Conservation (phyloP, 2,329 filamentous ascomycete species). For the Diaporthe vexans region DNA sequence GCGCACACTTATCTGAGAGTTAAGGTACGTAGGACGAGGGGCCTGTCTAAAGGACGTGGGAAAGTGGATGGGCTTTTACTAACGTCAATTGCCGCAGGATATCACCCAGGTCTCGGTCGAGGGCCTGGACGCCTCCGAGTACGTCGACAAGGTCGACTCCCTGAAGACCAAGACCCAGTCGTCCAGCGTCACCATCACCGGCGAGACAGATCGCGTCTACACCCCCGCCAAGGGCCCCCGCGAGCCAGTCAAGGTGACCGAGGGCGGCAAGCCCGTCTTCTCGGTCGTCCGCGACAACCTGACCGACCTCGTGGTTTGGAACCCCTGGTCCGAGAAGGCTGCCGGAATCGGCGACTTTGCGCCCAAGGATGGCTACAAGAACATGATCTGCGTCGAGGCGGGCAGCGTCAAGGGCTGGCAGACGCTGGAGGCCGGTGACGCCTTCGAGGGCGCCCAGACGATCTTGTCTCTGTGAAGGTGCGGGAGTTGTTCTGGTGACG, state of each 20-base stretch:
- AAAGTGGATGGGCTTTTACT: not conserved
- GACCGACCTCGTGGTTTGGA: constrained; percentile 94
- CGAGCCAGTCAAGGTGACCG: constrained; percentile 70
- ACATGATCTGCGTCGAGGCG: constrained; percentile 95
- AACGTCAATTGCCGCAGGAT: constrained; percentile 69
- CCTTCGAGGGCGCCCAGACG: constrained; percentile 73
- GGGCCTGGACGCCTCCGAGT: constrained; percentile 82
- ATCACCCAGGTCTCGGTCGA: constrained; percentile 80
- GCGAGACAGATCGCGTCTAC: constrained; percentile 92
- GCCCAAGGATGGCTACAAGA: constrained; percentile 90
- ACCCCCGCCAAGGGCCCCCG: constrained; percentile 74
- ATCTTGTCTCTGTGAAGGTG: constrained; percentile 57
- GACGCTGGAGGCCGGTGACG: constrained; percentile 84
- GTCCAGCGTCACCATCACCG: constrained; percentile 75
- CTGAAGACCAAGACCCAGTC: constrained; percentile 75
- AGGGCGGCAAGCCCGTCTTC: constrained; percentile 75
- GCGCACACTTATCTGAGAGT: constrained; percentile 92
- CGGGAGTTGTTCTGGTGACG: constrained; percentile 1
- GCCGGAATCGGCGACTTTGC: constrained; percentile 87
- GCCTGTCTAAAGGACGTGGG: not conserved
- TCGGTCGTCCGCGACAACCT: constrained; percentile 87
- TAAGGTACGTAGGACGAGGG: constrained; percentile 69
- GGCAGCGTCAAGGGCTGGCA: constrained; percentile 87
- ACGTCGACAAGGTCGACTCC: constrained; percentile 86
- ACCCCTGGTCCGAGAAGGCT: constrained; percentile 92